phyloP scores from a whole-genome alignment of 306 rosid genomes.

The Abrus pulchellus region DNA sequence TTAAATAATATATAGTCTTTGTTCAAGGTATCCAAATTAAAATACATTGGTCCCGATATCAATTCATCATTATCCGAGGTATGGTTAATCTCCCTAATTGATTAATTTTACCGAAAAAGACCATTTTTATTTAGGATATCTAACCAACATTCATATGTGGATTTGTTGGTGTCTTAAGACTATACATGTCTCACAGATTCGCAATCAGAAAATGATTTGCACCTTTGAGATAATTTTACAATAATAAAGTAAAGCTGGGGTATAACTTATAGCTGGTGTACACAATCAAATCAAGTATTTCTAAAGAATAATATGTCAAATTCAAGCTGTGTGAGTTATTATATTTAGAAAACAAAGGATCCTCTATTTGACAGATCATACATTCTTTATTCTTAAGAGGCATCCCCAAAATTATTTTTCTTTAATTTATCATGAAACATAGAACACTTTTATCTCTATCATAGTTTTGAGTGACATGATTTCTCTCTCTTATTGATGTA shows the following conservation, averaged over 20 bases:
- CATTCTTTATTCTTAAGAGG: background rate
- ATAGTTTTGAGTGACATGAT: no score
- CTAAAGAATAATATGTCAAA: slow-evolving; percentile 14
- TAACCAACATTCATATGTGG: slow-evolving; percentile 1
- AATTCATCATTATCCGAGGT: slow-evolving; percentile 29
- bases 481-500: no score
- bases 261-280: no score
- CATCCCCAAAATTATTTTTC: background rate
- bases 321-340: slow-evolving; percentile 4
- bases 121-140: slow-evolving; percentile 14
- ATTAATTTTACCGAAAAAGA: slow-evolving; percentile 31
- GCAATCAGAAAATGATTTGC: slow-evolving; percentile 32
- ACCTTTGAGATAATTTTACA: slow-evolving; percentile 9
- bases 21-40: slow-evolving; percentile 25
- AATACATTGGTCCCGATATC: slow-evolving; percentile 9
- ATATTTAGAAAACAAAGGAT: background rate
- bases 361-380: background rate
- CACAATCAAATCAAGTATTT: background rate
- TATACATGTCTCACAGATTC: slow-evolving; percentile 26
- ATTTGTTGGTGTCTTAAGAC: background rate
- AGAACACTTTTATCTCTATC: background rate
- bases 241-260: background rate
- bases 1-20: slow-evolving; percentile 36
- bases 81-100: background rate
- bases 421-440: background rate